Evolutionary conservation across 2,329 filamentous ascomycete species (phyloP).

Genomic region (Pseudonectria foliicola): DNA sequence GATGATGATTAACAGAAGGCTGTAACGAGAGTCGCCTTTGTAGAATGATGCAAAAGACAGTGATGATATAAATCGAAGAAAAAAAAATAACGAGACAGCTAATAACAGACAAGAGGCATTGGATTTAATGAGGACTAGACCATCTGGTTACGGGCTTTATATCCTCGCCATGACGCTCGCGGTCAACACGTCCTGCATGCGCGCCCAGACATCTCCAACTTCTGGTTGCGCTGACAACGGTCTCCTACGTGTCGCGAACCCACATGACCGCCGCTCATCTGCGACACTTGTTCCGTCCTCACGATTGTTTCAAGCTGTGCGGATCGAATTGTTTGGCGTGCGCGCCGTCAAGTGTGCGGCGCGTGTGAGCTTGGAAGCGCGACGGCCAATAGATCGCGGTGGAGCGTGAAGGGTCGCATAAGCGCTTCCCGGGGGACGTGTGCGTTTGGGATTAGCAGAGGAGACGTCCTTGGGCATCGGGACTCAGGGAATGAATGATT

Average conservation of each 20-base stretch:
- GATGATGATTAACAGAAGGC: slow-evolving; percentile 2
- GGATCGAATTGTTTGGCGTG: background rate
- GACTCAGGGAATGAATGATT: no score
- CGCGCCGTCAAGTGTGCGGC: slow-evolving; percentile 3
- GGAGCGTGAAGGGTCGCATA: slow-evolving; percentile 1
- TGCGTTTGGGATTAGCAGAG: background rate
- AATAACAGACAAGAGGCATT: slow-evolving; percentile 2
- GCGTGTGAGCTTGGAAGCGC: slow-evolving; percentile 5
- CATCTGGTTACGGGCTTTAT: background rate
- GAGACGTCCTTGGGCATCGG: background rate
- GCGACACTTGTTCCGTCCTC: slow-evolving; percentile 3
- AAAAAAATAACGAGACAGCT: background rate
- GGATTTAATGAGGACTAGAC: background rate
- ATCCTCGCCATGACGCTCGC: background rate
- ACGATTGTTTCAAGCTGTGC: slow-evolving; percentile 5
- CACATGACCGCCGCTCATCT: slow-evolving; percentile 12
- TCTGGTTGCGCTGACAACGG: no score
- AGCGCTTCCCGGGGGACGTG: background rate
- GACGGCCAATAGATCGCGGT: slow-evolving; percentile 7
- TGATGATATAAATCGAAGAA: slow-evolving; percentile 2
- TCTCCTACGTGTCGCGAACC: slow-evolving; percentile 15
- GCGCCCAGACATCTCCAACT: no score
- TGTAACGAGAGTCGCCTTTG: background rate
- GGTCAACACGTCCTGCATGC: background rate
- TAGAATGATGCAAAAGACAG: slow-evolving; percentile 3